phyloP scores from a whole-genome alignment of 345 rosid species.

The Populus deltoides region DNA sequence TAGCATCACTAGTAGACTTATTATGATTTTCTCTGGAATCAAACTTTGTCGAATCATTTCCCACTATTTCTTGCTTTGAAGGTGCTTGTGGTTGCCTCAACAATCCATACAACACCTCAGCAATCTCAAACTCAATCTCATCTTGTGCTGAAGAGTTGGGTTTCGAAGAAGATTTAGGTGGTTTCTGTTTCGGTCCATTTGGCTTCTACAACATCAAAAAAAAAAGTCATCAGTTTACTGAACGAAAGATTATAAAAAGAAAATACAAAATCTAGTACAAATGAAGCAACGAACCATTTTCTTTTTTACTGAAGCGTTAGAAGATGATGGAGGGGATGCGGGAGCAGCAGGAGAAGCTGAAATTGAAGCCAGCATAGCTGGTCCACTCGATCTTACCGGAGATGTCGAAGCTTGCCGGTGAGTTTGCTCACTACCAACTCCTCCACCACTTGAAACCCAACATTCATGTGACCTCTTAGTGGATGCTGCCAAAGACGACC shows the following conservation, averaged over 20 bases:
- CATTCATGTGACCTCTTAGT: slow-evolving; percentile 91
- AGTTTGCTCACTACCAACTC: slow-evolving; percentile 55
- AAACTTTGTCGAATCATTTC: slow-evolving; percentile 38
- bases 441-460: slow-evolving; percentile 63
- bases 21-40: slow-evolving; percentile 40
- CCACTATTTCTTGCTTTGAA: slow-evolving; percentile 53
- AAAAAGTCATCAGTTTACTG: slow-evolving; percentile 16
- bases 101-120: slow-evolving; percentile 90
- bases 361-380: slow-evolving; percentile 41
- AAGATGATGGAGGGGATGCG: slow-evolving; percentile 87
- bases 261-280: not conserved
- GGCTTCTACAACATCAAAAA: slow-evolving; percentile 47
- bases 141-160: slow-evolving; percentile 71
- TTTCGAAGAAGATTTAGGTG: slow-evolving; percentile 74
- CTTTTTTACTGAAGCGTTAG: slow-evolving; percentile 71
- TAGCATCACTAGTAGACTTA: slow-evolving; percentile 48
- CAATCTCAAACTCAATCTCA: slow-evolving; percentile 98
- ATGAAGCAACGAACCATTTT: slow-evolving; percentile 59
- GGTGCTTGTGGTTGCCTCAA: slow-evolving; percentile 78
- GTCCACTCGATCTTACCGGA: slow-evolving; percentile 60
- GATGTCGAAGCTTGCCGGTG: slow-evolving; percentile 78
- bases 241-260: not conserved
- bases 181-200: slow-evolving; percentile 68
- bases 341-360: slow-evolving; percentile 61
- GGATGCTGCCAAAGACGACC: slow-evolving; percentile 44